Evolutionary conservation across 805 yeast species (phyloP), one percentile per base, ranked within the genome.

Genomic region (Jamesozyma rosinii): DNA sequence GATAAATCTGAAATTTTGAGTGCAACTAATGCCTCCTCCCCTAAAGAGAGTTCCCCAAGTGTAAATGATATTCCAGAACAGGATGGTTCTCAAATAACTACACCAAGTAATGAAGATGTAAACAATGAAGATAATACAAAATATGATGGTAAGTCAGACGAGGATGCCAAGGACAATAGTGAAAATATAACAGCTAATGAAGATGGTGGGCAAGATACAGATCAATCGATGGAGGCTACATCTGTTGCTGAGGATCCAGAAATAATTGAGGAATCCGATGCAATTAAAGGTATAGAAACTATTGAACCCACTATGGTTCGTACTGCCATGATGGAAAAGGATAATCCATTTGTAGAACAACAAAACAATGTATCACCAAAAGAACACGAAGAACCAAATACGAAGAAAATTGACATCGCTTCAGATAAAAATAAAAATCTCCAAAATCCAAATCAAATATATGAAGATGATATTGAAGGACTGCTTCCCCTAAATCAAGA

Each of bases 301-400:
- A 30, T 35, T 18, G 46, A 43, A 36, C 36, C 40, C n/a, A 14
- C 45, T 13, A 43, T 58, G 54, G 47, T 58, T 10, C 61, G 52
- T 41, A 57, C 62, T 3, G 53, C 49, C 21, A 52, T 58, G 13
- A 48, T 50, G 4, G 54, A 57, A 36, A 52, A 54, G 29, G 64
- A 58, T 41, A 59, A 59, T 44, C 63, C 64, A 20, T 59, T 59
- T 41, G 37, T 57, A 20, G 54, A 49, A 6, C 43, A 44, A 24
- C 33, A 39, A 26, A 15, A 17, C 13, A 21, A 22, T 10, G 30
- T n/a, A 19, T n/a, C 9, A 22, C 19, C 9, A 17, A 37, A 37
- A 26, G 31, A 13, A 3, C 20, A 22, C 3, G n/a, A 22, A 5
- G 38, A 22, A 4, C 19, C 9, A 19, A 21, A 35, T 5, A 34